Evolutionary conservation across 192 early-diverging fungal genomes (phyloP), one percentile per base, ranked within the genome.

Genomic region (Backusella tuberculispora): DNA sequence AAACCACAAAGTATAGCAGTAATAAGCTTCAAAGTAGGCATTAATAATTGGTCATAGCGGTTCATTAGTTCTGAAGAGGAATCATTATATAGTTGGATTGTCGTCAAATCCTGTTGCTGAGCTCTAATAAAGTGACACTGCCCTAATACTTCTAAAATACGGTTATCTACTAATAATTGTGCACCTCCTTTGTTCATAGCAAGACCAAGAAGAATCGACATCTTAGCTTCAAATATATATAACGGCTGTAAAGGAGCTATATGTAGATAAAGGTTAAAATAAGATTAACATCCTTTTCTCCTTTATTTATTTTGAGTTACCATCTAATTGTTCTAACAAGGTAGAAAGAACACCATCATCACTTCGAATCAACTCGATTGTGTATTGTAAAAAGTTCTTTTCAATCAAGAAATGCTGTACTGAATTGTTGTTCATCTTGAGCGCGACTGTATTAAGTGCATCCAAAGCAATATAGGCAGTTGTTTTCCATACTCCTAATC

Each of bases 381-480:
- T 65, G 46, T 46, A 64, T 14, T 37, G 60, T 15, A 73, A 37
- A 47, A 46, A 65, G 26, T 65, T 73, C 1, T 65, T 34, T n/a
- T 64, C n/a, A 29, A 63, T 63, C 13, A 73, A 47, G n/a, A 45
- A 63, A 7, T 44, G 37, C 15, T 63, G 72, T 19, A 73, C 63
- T 34, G 29, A 42, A 37, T 45, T 15, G 6, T 14, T 73, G 15
- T 24, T 44, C 21, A 44, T 29, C 15, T 14, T 53, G n/a, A 63
- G 41, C 10, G 72, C 40, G 14, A 45, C 26, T 21, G 56, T 64
- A 19, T 73, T 63, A n/a, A 98, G 78, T 0, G 90, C 89, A 68
- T 92, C 90, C 40, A 98, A 83, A 5, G 92, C 80, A 2, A 88
- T 87, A 71, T 96, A 95, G 1, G 97, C 93, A 6, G 94, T 89